These are phyloP conservation scores for Jacaranda mimosifolia DNA, from an alignment of 257 asterid genomes.

Conservation along the genomic window DNA sequence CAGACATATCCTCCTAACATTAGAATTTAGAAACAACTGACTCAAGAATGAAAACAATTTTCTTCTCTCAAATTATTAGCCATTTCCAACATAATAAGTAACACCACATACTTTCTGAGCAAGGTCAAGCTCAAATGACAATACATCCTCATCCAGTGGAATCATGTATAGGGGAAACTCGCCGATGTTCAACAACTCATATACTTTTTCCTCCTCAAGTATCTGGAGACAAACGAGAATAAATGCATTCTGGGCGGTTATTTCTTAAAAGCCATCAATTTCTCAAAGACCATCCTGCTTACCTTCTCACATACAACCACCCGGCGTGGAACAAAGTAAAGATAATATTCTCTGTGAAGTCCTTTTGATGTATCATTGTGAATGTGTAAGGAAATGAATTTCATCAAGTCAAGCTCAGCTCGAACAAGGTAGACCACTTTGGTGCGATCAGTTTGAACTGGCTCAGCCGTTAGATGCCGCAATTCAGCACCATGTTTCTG, in stretches of 20 bases:
- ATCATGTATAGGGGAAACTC: slow-evolving; percentile 85
- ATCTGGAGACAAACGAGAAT: slow-evolving; percentile 53
- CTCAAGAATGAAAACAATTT: slow-evolving; percentile 5
- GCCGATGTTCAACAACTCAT: slow-evolving; percentile 77
- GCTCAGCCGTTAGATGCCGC: slow-evolving; percentile 85
- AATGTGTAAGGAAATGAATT: slow-evolving; percentile 78
- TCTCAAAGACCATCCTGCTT: slow-evolving; percentile 27
- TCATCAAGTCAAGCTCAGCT: slow-evolving; percentile 80
- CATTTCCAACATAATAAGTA: slow-evolving; percentile 17
- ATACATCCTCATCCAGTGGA: slow-evolving; percentile 91
- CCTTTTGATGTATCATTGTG: slow-evolving; percentile 87
- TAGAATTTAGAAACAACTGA: slow-evolving; percentile 49
- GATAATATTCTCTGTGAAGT: slow-evolving; percentile 80
- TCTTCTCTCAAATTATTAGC: neutral
- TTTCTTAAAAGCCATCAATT: slow-evolving; percentile 9
- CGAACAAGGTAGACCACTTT: slow-evolving; percentile 88
- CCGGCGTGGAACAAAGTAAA: slow-evolving; percentile 97
- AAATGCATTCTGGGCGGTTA: slow-evolving; percentile 5
- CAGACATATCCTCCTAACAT: slow-evolving; percentile 39
- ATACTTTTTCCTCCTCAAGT: slow-evolving; percentile 94
- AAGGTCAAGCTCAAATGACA: slow-evolving; percentile 93
- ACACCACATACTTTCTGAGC: slow-evolving; percentile 74
- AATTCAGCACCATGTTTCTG: slow-evolving; percentile 95
- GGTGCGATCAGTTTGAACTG: slow-evolving; percentile 83
- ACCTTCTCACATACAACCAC: slow-evolving; percentile 95